Base-by-base conservation (phyloP, 129 eudicot genomes). In the Helichrysum umbraculigerum region DNA sequence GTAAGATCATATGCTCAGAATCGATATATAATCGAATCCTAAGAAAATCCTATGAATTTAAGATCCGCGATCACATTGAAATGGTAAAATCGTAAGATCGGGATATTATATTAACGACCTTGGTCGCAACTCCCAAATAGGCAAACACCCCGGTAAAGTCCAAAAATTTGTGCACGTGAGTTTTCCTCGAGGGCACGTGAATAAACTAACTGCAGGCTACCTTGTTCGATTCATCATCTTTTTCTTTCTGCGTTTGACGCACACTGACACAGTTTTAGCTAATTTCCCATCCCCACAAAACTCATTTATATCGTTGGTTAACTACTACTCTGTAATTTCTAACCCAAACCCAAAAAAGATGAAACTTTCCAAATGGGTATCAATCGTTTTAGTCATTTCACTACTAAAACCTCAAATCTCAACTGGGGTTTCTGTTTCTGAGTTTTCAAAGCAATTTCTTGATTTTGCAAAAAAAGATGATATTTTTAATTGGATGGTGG, bases 401-500 rank as follows among this genome's bases (percentile, higher is more conserved):
- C 8, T 67, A 42, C n/a, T 74, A 5, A 80, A 74, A 29, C 83
- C 83, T 17, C 54, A 41, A 67, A 74, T 44, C 76, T 67, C 83
- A 74, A 57, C 0, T 20, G 83, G 79, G 66, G 70, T 34, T 5
- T 32, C 28, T 25, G 28, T 25, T 25, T 25, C 79, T 42, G 86
- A 82, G 6, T 65, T 86, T 67, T 82, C 97, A 8, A 41, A 68
- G 30, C 62, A 86, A 47, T 88, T 86, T 63, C 76, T 91, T 29
- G 74, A 84, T 4, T 78, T 75, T 22, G 91, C 94, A 6, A 85
- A 83, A 70, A 81, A 34, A 10, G 66, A 79, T 63, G 90, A 83
- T 44, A 30, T 86, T 22, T 70, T 76, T 47, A 85, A 85, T 19
- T 91, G 92, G 90, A 88, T 91, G 94, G 94, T 91, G 62, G 67